These are phyloP conservation scores for Stemphylium beticola DNA, from an alignment of 2,329 filamentous ascomycete genomes.

Conservation along the genomic window DNA sequence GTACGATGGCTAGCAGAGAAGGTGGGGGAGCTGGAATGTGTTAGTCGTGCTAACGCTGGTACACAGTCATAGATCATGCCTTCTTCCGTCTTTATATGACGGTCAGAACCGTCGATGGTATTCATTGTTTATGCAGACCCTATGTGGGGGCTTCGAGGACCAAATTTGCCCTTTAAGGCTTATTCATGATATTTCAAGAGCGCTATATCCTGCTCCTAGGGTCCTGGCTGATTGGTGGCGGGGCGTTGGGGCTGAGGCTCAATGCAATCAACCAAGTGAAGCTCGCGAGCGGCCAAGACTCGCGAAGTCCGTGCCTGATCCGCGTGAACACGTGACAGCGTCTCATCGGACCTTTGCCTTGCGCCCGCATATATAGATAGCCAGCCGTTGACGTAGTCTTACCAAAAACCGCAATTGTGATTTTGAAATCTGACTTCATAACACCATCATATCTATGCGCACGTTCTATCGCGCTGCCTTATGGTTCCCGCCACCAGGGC, in stretches of 20 bases:
- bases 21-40: conserved; percentile 62
- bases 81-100: conserved; percentile 49
- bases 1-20: conserved; percentile 85
- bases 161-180: neutral
- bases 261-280: conserved; percentile 13
- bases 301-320: conserved; percentile 8
- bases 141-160: neutral
- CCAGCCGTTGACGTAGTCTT: too few relatives aligned
- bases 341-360: neutral
- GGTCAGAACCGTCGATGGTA: conserved; percentile 65
- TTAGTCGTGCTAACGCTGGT: conserved; percentile 6
- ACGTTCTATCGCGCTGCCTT: too few relatives aligned
- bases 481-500: too few relatives aligned
- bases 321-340: conserved; percentile 18
- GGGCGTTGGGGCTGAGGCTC: neutral
- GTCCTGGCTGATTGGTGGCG: neutral
- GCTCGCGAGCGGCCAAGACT: conserved; percentile 15
- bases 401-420: too few relatives aligned
- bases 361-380: neutral
- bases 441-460: too few relatives aligned
- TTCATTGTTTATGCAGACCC: conserved; percentile 58
- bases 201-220: neutral
- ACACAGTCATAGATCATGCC: conserved; percentile 24
- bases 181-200: neutral
- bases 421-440: too few relatives aligned